phyloP scores from a whole-genome alignment of 331 rosid genomes.

The Malus hybrid region DNA sequence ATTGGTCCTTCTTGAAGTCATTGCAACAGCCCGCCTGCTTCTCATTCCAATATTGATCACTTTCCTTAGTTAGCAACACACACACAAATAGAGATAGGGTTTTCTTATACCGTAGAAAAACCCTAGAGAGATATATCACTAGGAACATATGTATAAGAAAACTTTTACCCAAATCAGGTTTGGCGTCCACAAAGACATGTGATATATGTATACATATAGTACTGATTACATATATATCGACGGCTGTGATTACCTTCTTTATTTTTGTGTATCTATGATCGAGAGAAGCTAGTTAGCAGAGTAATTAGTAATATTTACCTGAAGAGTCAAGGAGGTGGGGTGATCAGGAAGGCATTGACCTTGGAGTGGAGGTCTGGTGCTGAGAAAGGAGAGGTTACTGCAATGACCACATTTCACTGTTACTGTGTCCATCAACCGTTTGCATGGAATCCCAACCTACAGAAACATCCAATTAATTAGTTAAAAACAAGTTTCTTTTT shows the following conservation, averaged over 20 bases:
- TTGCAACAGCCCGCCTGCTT: constrained; percentile 54
- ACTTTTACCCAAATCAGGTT: not conserved
- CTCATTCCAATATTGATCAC: not conserved
- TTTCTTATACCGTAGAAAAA: not conserved
- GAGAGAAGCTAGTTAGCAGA: not conserved
- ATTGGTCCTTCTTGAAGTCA: constrained; percentile 52
- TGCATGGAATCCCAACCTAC: constrained; percentile 95
- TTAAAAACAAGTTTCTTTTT: not conserved
- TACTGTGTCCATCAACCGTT: constrained; percentile 80
- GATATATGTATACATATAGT: not conserved
- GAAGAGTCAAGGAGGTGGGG: constrained; percentile 42
- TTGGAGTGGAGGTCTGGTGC: constrained; percentile 54
- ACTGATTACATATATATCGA: not conserved
- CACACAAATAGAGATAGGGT: not conserved
- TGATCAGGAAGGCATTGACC: constrained; percentile 53
- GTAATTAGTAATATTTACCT: constrained; percentile 25
- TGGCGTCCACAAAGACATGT: not conserved
- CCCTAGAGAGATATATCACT: not conserved
- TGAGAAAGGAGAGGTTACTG: constrained; percentile 87
- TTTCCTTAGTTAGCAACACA: not conserved
- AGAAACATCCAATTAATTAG: not conserved
- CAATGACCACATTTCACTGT: constrained; percentile 99
- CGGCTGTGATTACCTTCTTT: not conserved
- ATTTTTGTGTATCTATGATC: not conserved
- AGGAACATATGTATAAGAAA: not conserved